A percentile compares a stretch with the other conserved stretches of the same genome.
Evolutionary conservation across 2,329 filamentous ascomycete species (phyloP).

Genomic region (Cordyceps tenuipes): DNA sequence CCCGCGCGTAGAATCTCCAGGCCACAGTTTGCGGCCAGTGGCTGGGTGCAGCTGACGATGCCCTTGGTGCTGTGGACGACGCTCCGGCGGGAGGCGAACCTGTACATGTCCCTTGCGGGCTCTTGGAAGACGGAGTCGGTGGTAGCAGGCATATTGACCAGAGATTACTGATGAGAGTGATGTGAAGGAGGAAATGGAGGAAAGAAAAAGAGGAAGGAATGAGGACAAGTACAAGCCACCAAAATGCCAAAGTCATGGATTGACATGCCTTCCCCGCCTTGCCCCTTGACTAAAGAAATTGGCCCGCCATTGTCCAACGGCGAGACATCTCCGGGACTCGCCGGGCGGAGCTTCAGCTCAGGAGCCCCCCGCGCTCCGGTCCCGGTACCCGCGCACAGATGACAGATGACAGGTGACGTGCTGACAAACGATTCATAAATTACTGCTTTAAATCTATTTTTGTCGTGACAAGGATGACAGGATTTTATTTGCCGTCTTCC

Average conservation of each 20-base stretch:
- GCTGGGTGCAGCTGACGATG: constrained; percentile 84
- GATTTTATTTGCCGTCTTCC: background rate
- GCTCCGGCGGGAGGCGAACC: constrained; percentile 73
- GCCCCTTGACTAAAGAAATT: background rate
- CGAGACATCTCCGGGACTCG: background rate
- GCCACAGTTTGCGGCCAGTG: constrained; percentile 80
- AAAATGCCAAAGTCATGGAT: background rate
- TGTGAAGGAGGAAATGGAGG: background rate
- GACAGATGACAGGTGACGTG: background rate
- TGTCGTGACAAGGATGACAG: background rate
- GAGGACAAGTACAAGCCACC: background rate
- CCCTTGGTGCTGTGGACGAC: constrained; percentile 90
- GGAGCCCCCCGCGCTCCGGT: background rate
- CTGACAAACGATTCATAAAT: no score
- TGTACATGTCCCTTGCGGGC: constrained; percentile 43
- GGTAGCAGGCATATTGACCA: constrained; percentile 36
- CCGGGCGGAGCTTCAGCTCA: background rate
- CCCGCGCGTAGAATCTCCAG: constrained; percentile 76
- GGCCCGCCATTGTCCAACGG: background rate
- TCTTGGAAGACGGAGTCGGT: constrained; percentile 39
- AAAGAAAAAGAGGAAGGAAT: background rate
- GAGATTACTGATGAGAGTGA: background rate
- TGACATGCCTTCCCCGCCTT: no score
- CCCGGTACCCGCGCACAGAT: background rate
- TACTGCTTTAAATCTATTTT: background rate